A percentile compares a stretch with the other conserved stretches of the same genome.
phyloP scores from a whole-genome alignment of 2,329 filamentous ascomycete species.

The Cytospora schulzeri region DNA sequence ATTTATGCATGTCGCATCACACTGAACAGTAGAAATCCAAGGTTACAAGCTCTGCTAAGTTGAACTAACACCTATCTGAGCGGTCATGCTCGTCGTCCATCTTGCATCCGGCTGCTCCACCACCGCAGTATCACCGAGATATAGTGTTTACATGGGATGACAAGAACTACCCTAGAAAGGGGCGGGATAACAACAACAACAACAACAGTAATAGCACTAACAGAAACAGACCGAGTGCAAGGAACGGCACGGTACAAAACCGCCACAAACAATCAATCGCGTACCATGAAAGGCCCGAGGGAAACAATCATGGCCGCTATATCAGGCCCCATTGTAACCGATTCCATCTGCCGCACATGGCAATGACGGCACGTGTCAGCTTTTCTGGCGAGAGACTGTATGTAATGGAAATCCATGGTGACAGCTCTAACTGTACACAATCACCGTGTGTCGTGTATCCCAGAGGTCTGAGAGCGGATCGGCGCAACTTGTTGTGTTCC shows the following conservation, averaged over 20 bases:
- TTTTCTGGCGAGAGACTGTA: neutral
- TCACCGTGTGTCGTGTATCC: conserved; percentile 10
- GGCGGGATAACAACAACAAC: neutral
- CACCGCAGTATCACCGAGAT: conserved; percentile 25
- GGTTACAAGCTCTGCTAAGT: conserved; percentile 9
- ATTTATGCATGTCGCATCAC: conserved; percentile 18
- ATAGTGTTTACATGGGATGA: conserved; percentile 18
- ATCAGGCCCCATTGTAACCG: conserved; percentile 7
- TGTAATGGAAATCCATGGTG: neutral
- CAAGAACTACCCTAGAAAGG: conserved; percentile 1
- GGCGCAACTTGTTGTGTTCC: neutral
- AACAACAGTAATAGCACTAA: neutral
- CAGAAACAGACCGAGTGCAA: neutral
- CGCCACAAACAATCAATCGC: conserved; percentile 20
- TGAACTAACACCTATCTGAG: conserved; percentile 5
- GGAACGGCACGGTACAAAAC: neutral
- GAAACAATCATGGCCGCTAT: conserved; percentile 2
- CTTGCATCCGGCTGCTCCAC: conserved; percentile 19
- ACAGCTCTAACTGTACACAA: neutral
- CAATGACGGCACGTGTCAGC: conserved; percentile 1
- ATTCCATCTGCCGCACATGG: conserved; percentile 9
- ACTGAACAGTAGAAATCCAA: conserved; percentile 8
- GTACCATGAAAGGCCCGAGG: neutral
- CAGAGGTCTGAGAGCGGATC: neutral
- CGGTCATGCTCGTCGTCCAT: conserved; percentile 22